Evolutionary conservation across 805 yeast species (phyloP), one percentile per base, ranked within the genome.

Genomic region (Isabelozyma heimii): DNA sequence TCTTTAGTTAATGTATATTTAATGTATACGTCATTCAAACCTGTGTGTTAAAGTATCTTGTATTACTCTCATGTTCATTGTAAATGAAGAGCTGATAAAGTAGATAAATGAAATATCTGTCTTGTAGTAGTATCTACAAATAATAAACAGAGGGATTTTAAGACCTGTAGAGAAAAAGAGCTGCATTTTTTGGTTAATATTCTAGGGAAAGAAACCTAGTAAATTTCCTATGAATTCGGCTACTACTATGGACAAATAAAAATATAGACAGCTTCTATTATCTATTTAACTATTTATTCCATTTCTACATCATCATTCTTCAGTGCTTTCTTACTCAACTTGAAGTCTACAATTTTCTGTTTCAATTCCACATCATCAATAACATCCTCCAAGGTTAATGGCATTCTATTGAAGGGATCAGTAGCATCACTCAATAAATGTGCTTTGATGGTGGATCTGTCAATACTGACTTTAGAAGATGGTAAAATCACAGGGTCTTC

Each of bases 401-500:
- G 98, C 73, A 84, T 79, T 69, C 99, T 84, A 68, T 92, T 94
- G 73, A 94, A 94, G 15, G 99, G 99, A 72, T 94, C 99, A 0
- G 97, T 94, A 1, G 96, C 82, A 70, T 94, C 98, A 71, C 92
- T 89, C 65, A 94, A 78, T 50, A 94, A 73, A 74, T 94, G 99
- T 3, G 97, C 89, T 63, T 91, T 92, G 58, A 94, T 88, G 2
- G 97, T 94, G 37, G 94, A 80, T 62, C 95, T 76, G 65, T 94
- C 99, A 58, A 94, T 89, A 44, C 84, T 82, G 15, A 91, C 82
- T 54, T 82, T 86, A 0, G 97, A 89, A 8, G 88, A 76, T 8
- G 99, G 99, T 58, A 94, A 76, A n/a, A 80, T 85, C 4, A 94
- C 99, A 0, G 99, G 99, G 64, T 94, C 96, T 57, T 84, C 87